Evolutionary conservation across 176 grass and related monocot genomes (phyloP).

Genomic region (Musa itinerans): DNA sequence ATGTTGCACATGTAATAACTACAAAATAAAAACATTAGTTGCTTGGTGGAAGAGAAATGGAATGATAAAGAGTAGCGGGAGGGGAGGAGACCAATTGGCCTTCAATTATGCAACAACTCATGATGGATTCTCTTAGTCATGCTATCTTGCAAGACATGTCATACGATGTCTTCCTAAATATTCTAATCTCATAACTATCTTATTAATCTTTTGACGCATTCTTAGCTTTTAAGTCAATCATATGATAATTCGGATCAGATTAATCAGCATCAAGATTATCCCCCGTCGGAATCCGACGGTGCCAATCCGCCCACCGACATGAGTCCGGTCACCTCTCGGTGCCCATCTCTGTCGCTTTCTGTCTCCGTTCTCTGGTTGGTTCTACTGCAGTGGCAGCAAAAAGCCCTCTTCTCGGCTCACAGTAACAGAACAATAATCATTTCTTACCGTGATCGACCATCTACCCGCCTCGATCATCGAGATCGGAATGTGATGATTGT

Average conservation of each 20-base stretch:
- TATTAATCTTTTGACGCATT: too few relatives aligned
- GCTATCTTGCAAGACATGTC: too few relatives aligned
- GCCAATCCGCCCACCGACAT: not conserved
- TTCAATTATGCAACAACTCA: too few relatives aligned
- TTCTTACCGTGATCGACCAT: not conserved
- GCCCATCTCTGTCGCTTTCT: not conserved
- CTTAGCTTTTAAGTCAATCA: not conserved
- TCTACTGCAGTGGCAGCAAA: too few relatives aligned
- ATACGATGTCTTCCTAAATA: too few relatives aligned
- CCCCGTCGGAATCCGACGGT: not conserved
- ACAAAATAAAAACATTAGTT: too few relatives aligned
- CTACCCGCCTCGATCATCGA: not conserved
- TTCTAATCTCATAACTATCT: too few relatives aligned
- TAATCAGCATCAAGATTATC: not conserved
- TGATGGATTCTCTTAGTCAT: too few relatives aligned
- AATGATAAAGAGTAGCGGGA: too few relatives aligned
- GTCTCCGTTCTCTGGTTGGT: not conserved
- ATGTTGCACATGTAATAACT: too few relatives aligned
- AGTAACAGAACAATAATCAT: not conserved
- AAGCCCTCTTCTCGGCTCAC: not conserved
- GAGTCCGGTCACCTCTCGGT: not conserved
- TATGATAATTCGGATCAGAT: not conserved
- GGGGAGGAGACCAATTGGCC: too few relatives aligned
- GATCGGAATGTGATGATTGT: not conserved
- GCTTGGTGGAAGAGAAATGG: too few relatives aligned